Conservation (phyloP, 345 rosid species). For the Populus davidiana region DNA sequence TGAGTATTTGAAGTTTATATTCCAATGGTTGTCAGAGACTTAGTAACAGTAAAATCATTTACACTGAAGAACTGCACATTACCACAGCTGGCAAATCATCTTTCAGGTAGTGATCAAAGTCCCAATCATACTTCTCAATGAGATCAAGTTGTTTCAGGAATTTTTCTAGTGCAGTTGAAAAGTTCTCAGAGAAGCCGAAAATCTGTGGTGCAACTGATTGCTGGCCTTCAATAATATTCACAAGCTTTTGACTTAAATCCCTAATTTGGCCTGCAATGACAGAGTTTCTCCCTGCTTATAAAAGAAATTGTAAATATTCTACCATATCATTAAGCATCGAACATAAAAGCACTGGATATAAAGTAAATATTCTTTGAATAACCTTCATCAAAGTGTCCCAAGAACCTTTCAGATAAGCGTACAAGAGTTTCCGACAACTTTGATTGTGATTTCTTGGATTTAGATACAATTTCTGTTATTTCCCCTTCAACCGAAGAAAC, state of each 20-base stretch:
- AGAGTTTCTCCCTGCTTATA: conserved; percentile 20
- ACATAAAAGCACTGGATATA: background rate
- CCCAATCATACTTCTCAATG: conserved; percentile 73
- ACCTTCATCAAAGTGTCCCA: conserved; percentile 43
- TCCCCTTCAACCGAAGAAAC: conserved; percentile 9
- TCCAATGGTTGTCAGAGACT: too few relatives aligned
- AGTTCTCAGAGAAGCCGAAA: conserved; percentile 35
- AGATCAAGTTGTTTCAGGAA: conserved; percentile 54
- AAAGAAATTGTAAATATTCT: conserved; percentile 9
- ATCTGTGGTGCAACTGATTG: conserved; percentile 21
- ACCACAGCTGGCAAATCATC: conserved; percentile 92
- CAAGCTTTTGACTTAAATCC: conserved; percentile 29
- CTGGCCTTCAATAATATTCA: conserved; percentile 28
- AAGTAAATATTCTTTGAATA: background rate
- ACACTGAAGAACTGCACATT: conserved; percentile 53
- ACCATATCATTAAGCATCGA: conserved; percentile 1
- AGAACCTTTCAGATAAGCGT: conserved; percentile 35
- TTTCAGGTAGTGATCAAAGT: conserved; percentile 76
- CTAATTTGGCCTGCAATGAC: conserved; percentile 26
- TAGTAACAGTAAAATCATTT: conserved; percentile 3
- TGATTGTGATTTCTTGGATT: conserved; percentile 2
- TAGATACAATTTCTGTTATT: conserved; percentile 6
- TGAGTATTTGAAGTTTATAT: background rate
- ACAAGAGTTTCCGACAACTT: conserved; percentile 32
- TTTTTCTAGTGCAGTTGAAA: conserved; percentile 47